These are phyloP conservation scores for Ceratobasidium sp. DNA, from an alignment of 1,284 basidiomycete species.

Conservation along the genomic window DNA sequence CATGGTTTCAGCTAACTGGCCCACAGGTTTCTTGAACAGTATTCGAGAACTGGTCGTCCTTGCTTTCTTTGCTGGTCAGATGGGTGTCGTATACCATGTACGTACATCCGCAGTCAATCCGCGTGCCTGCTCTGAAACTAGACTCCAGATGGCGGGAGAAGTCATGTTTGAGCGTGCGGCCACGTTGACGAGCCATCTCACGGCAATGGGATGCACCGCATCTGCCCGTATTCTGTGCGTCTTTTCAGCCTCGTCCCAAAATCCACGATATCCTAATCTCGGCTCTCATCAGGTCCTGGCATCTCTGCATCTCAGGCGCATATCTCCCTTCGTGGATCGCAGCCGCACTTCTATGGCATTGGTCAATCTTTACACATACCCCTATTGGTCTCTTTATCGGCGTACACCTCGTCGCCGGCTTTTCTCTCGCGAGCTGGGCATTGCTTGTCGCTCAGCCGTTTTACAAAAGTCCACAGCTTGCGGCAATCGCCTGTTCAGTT, in stretches of 20 bases:
- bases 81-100: slow-evolving; percentile 35
- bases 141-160: slow-evolving; percentile 77
- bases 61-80: slow-evolving; percentile 33
- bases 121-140: slow-evolving; percentile 71
- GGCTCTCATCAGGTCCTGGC: slow-evolving; percentile 64
- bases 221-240: slow-evolving; percentile 68
- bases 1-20: slow-evolving; percentile 71
- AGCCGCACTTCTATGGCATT: slow-evolving; percentile 68
- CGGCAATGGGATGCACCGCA: slow-evolving; percentile 75
- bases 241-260: not conserved
- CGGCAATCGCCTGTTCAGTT: slow-evolving; percentile 72
- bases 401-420: slow-evolving; percentile 70
- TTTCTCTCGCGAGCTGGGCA: slow-evolving; percentile 72
- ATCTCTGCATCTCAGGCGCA: slow-evolving; percentile 60
- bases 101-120: not conserved
- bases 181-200: slow-evolving; percentile 69
- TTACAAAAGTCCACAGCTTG: slow-evolving; percentile 74
- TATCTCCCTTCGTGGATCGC: slow-evolving; percentile 73
- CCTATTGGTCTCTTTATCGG: slow-evolving; percentile 68
- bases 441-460: slow-evolving; percentile 75
- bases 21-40: slow-evolving; percentile 35
- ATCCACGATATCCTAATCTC: not conserved
- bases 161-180: slow-evolving; percentile 68
- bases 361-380: slow-evolving; percentile 68
- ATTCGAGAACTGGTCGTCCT: slow-evolving; percentile 24